Evolutionary conservation across 805 yeast genomes (phyloP).

Genomic region (Myxozyma udenii): DNA sequence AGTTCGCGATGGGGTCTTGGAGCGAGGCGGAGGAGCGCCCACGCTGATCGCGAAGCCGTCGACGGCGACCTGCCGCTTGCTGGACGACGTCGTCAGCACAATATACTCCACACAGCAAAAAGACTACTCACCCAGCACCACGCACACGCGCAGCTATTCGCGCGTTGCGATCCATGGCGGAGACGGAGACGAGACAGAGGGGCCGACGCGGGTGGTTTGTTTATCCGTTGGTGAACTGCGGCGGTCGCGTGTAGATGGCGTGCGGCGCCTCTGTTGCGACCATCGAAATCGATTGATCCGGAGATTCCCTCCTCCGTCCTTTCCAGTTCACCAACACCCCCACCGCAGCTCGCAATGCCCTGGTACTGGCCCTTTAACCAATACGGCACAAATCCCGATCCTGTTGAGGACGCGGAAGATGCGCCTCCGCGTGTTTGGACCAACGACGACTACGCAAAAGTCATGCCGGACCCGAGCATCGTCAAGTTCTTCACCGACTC

Average conservation of each 20-base stretch:
- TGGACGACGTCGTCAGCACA: not conserved
- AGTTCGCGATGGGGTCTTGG: not conserved
- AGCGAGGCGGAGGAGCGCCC: not conserved
- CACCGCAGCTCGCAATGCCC: too few relatives aligned
- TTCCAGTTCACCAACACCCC: too few relatives aligned
- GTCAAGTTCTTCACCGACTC: constrained; percentile 3
- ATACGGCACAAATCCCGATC: not conserved
- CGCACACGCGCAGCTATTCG: constrained; percentile 11
- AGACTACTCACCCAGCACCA: constrained; percentile 10
- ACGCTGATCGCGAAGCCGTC: constrained; percentile 9
- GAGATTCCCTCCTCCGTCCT: not conserved
- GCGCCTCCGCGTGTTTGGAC: not conserved
- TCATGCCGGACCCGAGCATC: constrained; percentile 12
- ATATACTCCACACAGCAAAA: not conserved
- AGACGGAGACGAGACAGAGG: not conserved
- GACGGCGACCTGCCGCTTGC: constrained; percentile 11
- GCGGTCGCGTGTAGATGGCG: not conserved
- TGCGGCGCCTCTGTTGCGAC: constrained; percentile 5
- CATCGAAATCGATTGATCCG: constrained; percentile 1
- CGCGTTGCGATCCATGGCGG: not conserved
- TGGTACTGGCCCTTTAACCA: not conserved
- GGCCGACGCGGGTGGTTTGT: not conserved
- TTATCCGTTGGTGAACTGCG: not conserved
- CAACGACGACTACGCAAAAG: not conserved
- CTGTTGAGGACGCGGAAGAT: not conserved